Evolutionary conservation across 257 asterid species (phyloP).

Genomic region (Solanum dulcamara): DNA sequence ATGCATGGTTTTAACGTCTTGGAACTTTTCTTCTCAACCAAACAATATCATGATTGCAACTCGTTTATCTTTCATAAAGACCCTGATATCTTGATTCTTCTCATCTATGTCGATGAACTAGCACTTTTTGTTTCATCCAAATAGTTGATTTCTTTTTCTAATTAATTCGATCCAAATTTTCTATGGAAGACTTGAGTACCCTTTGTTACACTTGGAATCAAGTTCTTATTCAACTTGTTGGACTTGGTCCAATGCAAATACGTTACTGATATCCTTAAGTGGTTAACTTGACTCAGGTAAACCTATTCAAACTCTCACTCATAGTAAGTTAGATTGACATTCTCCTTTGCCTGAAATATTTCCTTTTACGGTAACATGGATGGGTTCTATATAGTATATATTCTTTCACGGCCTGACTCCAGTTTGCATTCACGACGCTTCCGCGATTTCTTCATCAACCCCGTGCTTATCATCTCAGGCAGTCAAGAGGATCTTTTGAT

Average conservation of each 20-base stretch:
- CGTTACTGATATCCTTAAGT: not conserved
- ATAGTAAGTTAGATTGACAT: not conserved
- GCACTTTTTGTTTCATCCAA: not conserved
- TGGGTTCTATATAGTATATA: not conserved
- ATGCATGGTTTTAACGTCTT: not conserved
- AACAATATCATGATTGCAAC: not conserved
- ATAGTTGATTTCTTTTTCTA: not conserved
- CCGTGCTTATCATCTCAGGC: not conserved
- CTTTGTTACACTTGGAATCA: not conserved
- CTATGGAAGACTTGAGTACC: not conserved
- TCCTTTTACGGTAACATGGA: not conserved
- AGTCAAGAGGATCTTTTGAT: not conserved
- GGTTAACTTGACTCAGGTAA: not conserved
- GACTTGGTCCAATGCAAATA: not conserved
- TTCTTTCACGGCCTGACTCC: not conserved
- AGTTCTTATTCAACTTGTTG: not conserved
- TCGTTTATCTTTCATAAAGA: not conserved
- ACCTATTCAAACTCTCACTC: not conserved
- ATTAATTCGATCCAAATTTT: not conserved
- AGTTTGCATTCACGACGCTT: not conserved
- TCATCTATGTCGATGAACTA: not conserved
- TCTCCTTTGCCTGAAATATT: not conserved
- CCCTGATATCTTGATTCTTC: not conserved
- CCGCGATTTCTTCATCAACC: not conserved
- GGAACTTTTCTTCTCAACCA: not conserved